Evolutionary conservation across 805 yeast genomes (phyloP).

Genomic region (Candida tibetensis): DNA sequence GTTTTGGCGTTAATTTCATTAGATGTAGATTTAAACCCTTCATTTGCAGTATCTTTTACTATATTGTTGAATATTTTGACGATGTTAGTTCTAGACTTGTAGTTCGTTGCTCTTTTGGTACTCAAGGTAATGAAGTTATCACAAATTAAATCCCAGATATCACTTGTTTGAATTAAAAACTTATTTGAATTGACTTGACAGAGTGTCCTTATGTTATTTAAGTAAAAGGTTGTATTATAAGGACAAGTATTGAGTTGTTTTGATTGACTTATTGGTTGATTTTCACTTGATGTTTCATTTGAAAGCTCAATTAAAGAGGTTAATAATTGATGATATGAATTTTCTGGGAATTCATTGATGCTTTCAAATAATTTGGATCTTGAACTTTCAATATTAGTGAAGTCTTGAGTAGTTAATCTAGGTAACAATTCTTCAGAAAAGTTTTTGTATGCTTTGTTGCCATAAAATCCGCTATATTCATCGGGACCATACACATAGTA

Average conservation of each 20-base stretch:
- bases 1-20: slow-evolving; percentile 26
- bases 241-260: slow-evolving; percentile 34
- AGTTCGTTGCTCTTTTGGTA: slow-evolving; percentile 38
- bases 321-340: slow-evolving; percentile 49
- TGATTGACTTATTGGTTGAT: slow-evolving; percentile 1
- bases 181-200: slow-evolving; percentile 51
- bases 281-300: slow-evolving; percentile 11
- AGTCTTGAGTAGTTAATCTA: slow-evolving; percentile 43
- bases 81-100: slow-evolving; percentile 46
- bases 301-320: slow-evolving; percentile 47
- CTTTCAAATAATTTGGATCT: slow-evolving; percentile 62
- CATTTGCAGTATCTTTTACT: slow-evolving; percentile 38
- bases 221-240: slow-evolving; percentile 54
- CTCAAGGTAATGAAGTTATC: slow-evolving; percentile 46
- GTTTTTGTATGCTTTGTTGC: slow-evolving; percentile 30
- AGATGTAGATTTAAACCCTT: slow-evolving; percentile 33
- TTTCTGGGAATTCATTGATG: slow-evolving; percentile 51
- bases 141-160: slow-evolving; percentile 49
- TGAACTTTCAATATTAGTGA: slow-evolving; percentile 52
- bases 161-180: slow-evolving; percentile 41
- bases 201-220: slow-evolving; percentile 52
- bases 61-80: slow-evolving; percentile 53
- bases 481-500: slow-evolving; percentile 62
- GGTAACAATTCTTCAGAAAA: slow-evolving; percentile 24
- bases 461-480: slow-evolving; percentile 24